phyloP scores from a whole-genome alignment of 2,329 filamentous ascomycete genomes.

The Fusarium metavorans region DNA sequence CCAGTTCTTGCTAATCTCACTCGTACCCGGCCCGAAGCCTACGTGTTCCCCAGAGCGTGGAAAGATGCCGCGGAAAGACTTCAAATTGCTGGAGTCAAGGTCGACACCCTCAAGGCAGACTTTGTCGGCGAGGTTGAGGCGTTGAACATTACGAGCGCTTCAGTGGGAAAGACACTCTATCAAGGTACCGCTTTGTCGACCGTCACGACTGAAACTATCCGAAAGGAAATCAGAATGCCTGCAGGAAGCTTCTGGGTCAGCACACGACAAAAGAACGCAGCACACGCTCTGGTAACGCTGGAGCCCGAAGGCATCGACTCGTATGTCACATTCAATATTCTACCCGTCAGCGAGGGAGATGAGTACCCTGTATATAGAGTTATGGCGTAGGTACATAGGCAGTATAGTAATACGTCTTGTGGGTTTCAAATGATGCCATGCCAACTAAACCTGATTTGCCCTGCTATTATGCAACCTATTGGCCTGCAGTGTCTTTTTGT shows the following conservation, averaged over 20 bases:
- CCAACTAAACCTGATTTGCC: neutral
- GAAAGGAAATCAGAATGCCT: constrained; percentile 38
- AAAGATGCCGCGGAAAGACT: constrained; percentile 41
- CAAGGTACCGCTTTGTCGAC: constrained; percentile 41
- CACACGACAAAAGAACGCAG: constrained; percentile 44
- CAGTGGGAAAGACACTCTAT: constrained; percentile 28
- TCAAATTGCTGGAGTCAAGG: constrained; percentile 35
- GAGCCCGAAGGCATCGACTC: constrained; percentile 46
- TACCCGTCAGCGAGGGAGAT: constrained; percentile 39
- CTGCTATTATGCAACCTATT: neutral
- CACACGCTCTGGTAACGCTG: constrained; percentile 42
- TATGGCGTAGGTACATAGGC: constrained; percentile 56
- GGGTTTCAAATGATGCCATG: neutral
- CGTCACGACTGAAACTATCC: constrained; percentile 31
- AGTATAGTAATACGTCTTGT: neutral
- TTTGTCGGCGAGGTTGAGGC: constrained; percentile 42
- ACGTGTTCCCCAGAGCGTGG: constrained; percentile 44
- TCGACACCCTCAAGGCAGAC: constrained; percentile 35
- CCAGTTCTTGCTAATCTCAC: constrained; percentile 44
- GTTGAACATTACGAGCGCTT: constrained; percentile 33
- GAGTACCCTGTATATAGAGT: constrained; percentile 47
- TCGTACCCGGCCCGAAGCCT: constrained; percentile 42
- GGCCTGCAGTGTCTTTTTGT: neutral
- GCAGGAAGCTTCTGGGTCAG: constrained; percentile 44
- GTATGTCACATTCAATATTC: constrained; percentile 41